Evolutionary conservation across 2,329 filamentous ascomycete genomes (phyloP).

Genomic region (Fusarium buharicum): DNA sequence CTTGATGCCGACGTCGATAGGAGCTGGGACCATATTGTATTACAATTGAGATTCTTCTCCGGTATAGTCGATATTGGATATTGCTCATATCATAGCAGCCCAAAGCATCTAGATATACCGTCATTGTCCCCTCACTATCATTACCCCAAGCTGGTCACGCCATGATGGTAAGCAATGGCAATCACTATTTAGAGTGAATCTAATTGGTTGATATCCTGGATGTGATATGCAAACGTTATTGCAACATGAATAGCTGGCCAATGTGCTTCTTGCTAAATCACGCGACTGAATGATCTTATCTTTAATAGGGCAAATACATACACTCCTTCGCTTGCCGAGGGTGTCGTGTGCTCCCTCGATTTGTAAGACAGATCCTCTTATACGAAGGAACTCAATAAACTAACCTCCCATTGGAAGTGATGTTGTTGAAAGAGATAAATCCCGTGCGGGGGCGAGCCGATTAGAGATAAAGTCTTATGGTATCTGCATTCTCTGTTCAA

Average conservation of each 20-base stretch:
- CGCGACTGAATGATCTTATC: conserved; percentile 5
- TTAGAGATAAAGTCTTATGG: too few species aligned
- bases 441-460: too few species aligned
- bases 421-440: too few species aligned
- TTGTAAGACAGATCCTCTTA: too few species aligned
- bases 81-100: rapidly evolving
- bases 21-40: conserved; percentile 60
- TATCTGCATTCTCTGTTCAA: too few species aligned
- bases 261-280: background rate
- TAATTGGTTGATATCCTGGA: background rate
- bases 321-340: too few species aligned
- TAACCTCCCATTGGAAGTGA: too few species aligned
- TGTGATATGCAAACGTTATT: conserved; percentile 29
- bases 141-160: conserved; percentile 16
- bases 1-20: conserved; percentile 70
- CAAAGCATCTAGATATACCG: conserved; percentile 9
- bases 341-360: too few species aligned
- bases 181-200: background rate
- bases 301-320: background rate
- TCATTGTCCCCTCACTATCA: background rate
- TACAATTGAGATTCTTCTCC: rapidly evolving
- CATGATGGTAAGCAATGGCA: conserved; percentile 20
- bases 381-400: too few species aligned
- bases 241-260: conserved; percentile 14
- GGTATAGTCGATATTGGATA: too few species aligned